phyloP scores from a whole-genome alignment of 2,329 filamentous ascomycete species.

The Talaromyces amestolkiae region DNA sequence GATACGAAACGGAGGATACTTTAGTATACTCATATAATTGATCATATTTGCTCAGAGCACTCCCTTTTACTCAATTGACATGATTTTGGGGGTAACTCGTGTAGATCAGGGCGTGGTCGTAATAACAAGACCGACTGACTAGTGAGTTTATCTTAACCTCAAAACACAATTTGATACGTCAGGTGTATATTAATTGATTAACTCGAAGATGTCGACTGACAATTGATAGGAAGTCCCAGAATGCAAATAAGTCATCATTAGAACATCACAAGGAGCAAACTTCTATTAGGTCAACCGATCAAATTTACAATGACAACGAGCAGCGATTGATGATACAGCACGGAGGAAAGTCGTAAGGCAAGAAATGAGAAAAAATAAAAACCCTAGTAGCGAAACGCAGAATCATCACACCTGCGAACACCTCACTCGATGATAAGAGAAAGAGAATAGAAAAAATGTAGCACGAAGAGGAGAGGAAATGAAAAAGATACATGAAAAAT shows the following conservation, averaged over 20 bases:
- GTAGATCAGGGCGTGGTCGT: background rate
- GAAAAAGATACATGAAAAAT: constrained; percentile 16
- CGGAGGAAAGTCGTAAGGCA: background rate
- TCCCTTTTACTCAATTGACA: too few species aligned
- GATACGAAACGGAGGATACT: too few species aligned
- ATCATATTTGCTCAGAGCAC: too few species aligned
- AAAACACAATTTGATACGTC: background rate
- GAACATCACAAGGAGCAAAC: constrained; percentile 1
- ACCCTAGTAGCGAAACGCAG: constrained; percentile 7
- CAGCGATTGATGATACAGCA: constrained; percentile 4
- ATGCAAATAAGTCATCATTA: background rate
- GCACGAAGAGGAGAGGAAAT: background rate
- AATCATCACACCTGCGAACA: constrained; percentile 13
- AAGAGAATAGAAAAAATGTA: background rate
- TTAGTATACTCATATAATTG: too few species aligned
- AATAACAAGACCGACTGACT: background rate
- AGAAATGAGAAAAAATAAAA: background rate
- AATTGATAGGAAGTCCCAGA: background rate
- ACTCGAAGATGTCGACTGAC: background rate
- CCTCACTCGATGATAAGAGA: background rate
- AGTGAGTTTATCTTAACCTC: background rate
- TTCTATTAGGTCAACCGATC: constrained; percentile 9
- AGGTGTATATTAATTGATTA: background rate
- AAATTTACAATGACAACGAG: constrained; percentile 6
- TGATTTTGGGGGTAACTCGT: too few species aligned